phyloP scores from a whole-genome alignment of 2,329 filamentous ascomycete species.

The Beauveria bassiana region DNA sequence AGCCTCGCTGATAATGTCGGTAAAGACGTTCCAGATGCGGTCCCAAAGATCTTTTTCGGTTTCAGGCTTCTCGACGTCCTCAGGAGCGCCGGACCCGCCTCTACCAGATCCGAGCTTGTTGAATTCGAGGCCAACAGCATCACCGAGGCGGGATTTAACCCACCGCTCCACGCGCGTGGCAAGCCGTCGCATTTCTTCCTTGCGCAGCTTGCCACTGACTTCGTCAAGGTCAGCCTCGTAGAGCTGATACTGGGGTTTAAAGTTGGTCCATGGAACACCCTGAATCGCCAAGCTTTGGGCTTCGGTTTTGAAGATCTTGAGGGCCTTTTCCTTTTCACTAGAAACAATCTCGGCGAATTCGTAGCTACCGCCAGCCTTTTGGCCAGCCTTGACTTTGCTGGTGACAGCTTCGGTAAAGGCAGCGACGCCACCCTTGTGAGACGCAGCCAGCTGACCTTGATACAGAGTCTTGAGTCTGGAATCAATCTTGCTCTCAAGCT shows the following conservation, averaged over 20 bases:
- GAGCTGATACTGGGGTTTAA: constrained; percentile 67
- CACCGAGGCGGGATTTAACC: constrained; percentile 80
- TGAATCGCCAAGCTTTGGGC: constrained; percentile 68
- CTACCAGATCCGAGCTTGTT: constrained; percentile 89
- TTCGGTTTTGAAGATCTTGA: constrained; percentile 68
- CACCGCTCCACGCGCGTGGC: constrained; percentile 88
- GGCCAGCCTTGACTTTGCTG: constrained; percentile 79
- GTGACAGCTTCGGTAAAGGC: constrained; percentile 84
- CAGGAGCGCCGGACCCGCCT: constrained; percentile 72
- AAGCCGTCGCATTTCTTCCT: constrained; percentile 92
- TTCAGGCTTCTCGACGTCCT: constrained; percentile 62
- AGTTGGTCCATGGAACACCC: constrained; percentile 81
- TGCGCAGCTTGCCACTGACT: constrained; percentile 74
- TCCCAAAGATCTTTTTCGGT: constrained; percentile 91
- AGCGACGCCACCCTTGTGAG: constrained; percentile 79
- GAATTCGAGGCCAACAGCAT: constrained; percentile 88
- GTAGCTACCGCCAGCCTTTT: constrained; percentile 84
- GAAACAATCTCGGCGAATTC: constrained; percentile 94
- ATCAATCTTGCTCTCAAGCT: constrained; percentile 82
- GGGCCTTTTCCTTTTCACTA: constrained; percentile 67
- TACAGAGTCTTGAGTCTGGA: constrained; percentile 81
- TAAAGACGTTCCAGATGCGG: constrained; percentile 84
- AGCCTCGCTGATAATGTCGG: constrained; percentile 73
- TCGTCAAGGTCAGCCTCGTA: constrained; percentile 90
- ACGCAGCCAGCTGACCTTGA: constrained; percentile 76